Conservation (phyloP, 306 rosid species). For the Fragaria ananassa region DNA sequence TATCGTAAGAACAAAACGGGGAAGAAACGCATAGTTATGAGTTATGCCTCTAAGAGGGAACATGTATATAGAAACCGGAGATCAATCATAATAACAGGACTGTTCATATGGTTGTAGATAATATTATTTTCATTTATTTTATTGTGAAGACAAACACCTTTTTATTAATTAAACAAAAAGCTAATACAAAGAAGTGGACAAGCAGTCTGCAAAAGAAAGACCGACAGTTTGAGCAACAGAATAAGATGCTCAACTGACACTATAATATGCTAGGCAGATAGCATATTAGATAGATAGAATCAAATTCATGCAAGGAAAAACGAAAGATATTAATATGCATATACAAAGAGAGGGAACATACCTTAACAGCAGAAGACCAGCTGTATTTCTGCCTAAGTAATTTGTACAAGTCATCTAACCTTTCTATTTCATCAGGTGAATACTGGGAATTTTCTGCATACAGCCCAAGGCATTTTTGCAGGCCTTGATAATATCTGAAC, state of each 20-base stretch:
- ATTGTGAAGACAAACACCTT: neutral
- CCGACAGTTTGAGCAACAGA: neutral
- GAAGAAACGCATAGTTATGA: neutral
- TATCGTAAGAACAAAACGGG: neutral
- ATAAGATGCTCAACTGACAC: neutral
- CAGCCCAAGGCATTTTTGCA: constrained; percentile 85
- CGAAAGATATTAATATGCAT: neutral
- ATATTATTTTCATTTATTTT: neutral
- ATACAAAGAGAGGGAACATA: constrained; percentile 14
- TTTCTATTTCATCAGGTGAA: constrained; percentile 65
- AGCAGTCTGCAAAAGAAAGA: neutral
- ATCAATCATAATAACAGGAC: neutral
- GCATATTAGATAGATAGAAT: neutral
- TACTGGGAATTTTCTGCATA: constrained; percentile 58
- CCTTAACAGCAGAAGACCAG: constrained; percentile 98
- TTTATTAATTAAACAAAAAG: neutral
- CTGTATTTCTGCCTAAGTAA: constrained; percentile 66
- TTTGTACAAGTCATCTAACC: constrained; percentile 67
- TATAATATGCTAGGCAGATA: neutral
- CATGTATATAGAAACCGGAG: neutral
- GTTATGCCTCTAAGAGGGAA: neutral
- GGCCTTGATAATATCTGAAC: constrained; percentile 87
- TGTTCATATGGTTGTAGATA: neutral
- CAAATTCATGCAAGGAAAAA: neutral
- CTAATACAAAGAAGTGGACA: neutral